These are phyloP conservation scores for Fragaria ananassa DNA, from an alignment of 306 rosid species.

Conservation along the genomic window DNA sequence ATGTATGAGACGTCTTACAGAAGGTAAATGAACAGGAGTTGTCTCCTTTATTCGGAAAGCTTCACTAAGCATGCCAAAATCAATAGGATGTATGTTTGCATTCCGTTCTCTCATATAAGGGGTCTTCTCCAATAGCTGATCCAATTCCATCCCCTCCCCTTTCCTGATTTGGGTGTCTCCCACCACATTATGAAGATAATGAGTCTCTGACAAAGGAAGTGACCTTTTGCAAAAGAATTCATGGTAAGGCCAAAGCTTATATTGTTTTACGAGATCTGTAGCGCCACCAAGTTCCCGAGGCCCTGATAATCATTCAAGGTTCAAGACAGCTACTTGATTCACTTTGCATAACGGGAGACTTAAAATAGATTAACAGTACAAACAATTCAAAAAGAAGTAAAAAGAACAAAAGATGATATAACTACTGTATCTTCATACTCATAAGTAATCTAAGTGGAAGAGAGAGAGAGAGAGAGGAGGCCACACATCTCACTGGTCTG, in stretches of 20 bases:
- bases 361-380: neutral
- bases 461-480: neutral
- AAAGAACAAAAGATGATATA: neutral
- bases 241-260: slow-evolving; percentile 30
- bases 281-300: slow-evolving; percentile 36
- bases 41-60: slow-evolving; percentile 34
- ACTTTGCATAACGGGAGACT: neutral
- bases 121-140: slow-evolving; percentile 23
- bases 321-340: neutral
- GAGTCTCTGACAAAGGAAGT: slow-evolving; percentile 31
- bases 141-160: slow-evolving; percentile 41
- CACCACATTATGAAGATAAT: slow-evolving; percentile 36
- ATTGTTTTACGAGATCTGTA: slow-evolving; percentile 30
- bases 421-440: neutral
- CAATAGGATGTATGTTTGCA: slow-evolving; percentile 20
- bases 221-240: slow-evolving; percentile 32
- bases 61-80: slow-evolving; percentile 19
- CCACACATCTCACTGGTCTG: neutral
- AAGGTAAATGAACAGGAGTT: slow-evolving; percentile 21
- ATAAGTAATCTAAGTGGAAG: neutral
- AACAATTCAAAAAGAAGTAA: neutral
- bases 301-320: slow-evolving; percentile 18
- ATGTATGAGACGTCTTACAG: slow-evolving; percentile 24
- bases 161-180: slow-evolving; percentile 36
- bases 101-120: slow-evolving; percentile 11